Evolutionary conservation across 1,139 yeast species (phyloP).

Genomic region (Blastobotrys proliferans): DNA sequence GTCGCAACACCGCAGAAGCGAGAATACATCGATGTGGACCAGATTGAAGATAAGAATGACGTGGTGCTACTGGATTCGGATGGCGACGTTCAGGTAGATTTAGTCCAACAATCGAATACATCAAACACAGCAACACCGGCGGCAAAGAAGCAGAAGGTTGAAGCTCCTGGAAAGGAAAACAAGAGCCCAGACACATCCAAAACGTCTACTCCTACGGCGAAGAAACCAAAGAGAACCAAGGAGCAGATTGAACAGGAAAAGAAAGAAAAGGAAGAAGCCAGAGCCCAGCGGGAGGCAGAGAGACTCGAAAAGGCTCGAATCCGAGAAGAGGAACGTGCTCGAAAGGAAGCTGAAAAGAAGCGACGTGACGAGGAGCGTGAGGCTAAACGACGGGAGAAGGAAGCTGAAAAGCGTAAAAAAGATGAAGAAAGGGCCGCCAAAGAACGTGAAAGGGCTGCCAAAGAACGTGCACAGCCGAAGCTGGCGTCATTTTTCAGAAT

Average conservation of each 20-base stretch:
- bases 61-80: background rate
- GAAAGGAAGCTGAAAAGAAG: slow-evolving; percentile 16
- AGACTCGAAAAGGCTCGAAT: slow-evolving; percentile 16
- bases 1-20: too few species aligned
- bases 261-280: slow-evolving; percentile 2
- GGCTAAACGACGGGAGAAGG: slow-evolving; percentile 13
- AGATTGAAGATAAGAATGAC: too few species aligned
- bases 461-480: slow-evolving; percentile 10
- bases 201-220: background rate
- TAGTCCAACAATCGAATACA: background rate
- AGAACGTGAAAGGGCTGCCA: too few species aligned
- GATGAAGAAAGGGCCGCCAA: slow-evolving; percentile 13
- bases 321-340: slow-evolving; percentile 12
- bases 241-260: slow-evolving; percentile 7
- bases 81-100: background rate
- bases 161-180: slow-evolving; percentile 1
- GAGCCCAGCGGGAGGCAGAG: slow-evolving; percentile 9
- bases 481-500: slow-evolving; percentile 11
- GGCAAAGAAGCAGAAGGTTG: background rate
- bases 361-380: slow-evolving; percentile 13
- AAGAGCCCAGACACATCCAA: background rate
- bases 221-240: slow-evolving; percentile 3
- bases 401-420: slow-evolving; percentile 15
- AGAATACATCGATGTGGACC: background rate
- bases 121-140: background rate